phyloP scores from a whole-genome alignment of 1,139 yeast genomes.

The Candida sp. region DNA sequence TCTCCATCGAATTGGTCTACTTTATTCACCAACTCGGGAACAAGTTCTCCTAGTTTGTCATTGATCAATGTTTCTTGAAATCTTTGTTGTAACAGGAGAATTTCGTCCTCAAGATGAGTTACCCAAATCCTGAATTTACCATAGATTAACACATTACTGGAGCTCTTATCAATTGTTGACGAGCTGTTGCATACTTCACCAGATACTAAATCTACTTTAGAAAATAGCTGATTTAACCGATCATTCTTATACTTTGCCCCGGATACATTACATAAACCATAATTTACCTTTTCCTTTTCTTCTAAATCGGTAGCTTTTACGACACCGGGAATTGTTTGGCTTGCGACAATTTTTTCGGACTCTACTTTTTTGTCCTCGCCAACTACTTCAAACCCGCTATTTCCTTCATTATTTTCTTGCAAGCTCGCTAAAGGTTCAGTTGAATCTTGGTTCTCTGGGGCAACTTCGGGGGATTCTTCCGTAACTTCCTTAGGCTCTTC shows the following conservation, averaged over 20 bases:
- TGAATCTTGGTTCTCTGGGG: too few species aligned
- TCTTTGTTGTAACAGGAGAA: slow-evolving; percentile 5
- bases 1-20: slow-evolving; percentile 9
- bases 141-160: slow-evolving; percentile 9
- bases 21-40: slow-evolving; percentile 4
- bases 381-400: too few species aligned
- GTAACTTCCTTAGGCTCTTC: too few species aligned
- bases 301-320: too few species aligned
- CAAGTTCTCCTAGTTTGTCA: background rate
- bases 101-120: slow-evolving; percentile 8
- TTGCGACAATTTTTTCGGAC: too few species aligned
- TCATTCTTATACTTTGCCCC: background rate
- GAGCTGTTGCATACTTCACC: background rate
- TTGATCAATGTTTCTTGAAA: slow-evolving; percentile 2
- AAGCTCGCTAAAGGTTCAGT: too few species aligned
- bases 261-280: background rate
- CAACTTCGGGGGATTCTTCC: too few species aligned
- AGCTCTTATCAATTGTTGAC: background rate
- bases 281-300: too few species aligned
- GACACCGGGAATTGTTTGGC: too few species aligned
- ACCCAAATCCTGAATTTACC: slow-evolving; percentile 13
- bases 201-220: background rate
- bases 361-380: too few species aligned
- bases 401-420: too few species aligned
- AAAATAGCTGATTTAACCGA: background rate